These are phyloP conservation scores for Xylaria venustula DNA, from an alignment of 495 filamentous ascomycete genomes.

Conservation along the genomic window DNA sequence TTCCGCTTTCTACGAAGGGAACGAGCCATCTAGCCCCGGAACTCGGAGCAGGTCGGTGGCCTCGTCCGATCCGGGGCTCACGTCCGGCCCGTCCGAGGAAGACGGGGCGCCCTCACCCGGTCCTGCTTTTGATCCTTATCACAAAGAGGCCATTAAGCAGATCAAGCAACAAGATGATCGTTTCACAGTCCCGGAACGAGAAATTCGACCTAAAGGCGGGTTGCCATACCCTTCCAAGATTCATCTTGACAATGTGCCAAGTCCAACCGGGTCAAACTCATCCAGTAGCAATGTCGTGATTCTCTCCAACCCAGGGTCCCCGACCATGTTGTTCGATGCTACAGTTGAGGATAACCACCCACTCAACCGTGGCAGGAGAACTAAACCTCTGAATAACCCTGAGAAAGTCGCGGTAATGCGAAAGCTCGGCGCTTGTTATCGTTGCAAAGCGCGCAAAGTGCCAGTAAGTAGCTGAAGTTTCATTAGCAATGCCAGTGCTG, in stretches of 20 bases:
- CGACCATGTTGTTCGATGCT: constrained; percentile 11
- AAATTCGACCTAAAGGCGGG: constrained; percentile 33
- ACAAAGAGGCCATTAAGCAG: constrained; percentile 31
- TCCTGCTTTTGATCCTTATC: constrained; percentile 28
- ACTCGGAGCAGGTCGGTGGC: constrained; percentile 33
- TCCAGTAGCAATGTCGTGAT: constrained; percentile 13
- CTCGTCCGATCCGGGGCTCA: constrained; percentile 33
- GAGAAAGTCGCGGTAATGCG: constrained; percentile 33
- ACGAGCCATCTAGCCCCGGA: constrained; percentile 29
- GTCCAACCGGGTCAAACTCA: constrained; percentile 18
- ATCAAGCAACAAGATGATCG: constrained; percentile 34
- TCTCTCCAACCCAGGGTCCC: constrained; percentile 9
- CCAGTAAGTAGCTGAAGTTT: constrained; percentile 20
- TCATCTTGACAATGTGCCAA: constrained; percentile 28
- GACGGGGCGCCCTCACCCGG: constrained; percentile 32
- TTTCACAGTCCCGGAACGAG: constrained; percentile 29
- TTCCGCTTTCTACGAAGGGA: constrained; percentile 28
- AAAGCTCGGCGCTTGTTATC: constrained; percentile 31
- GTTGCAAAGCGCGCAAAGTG: constrained; percentile 33
- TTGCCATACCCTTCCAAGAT: constrained; percentile 30
- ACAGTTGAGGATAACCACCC: constrained; percentile 14
- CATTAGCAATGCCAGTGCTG: constrained; percentile 1
- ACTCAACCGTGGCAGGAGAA: constrained; percentile 29
- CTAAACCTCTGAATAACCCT: constrained; percentile 28
- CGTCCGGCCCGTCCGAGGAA: constrained; percentile 33